These are phyloP conservation scores for Sarocladium kiliense DNA, from an alignment of 2,329 filamentous ascomycete genomes.

Conservation along the genomic window DNA sequence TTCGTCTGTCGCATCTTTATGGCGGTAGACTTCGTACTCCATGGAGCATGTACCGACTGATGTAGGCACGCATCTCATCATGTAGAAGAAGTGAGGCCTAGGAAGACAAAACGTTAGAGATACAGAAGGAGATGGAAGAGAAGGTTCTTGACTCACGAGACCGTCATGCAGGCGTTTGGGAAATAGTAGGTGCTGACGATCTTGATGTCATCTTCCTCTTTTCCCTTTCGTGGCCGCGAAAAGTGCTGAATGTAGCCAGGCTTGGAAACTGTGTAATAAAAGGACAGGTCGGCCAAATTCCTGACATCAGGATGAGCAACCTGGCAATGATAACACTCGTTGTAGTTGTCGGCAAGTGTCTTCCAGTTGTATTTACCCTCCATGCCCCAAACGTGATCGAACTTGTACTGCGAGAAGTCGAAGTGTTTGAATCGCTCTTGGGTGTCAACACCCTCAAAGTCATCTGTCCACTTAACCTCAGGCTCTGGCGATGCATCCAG, in stretches of 20 bases:
- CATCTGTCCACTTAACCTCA: slow-evolving; percentile 46
- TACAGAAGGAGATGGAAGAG: background rate
- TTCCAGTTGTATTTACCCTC: slow-evolving; percentile 57
- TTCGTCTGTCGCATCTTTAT: slow-evolving; percentile 53
- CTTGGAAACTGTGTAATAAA: slow-evolving; percentile 46
- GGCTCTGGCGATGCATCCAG: slow-evolving; percentile 39
- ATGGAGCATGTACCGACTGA: slow-evolving; percentile 46
- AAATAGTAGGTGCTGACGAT: slow-evolving; percentile 44
- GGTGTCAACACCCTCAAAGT: slow-evolving; percentile 42
- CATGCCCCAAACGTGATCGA: slow-evolving; percentile 54
- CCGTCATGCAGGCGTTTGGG: slow-evolving; percentile 45
- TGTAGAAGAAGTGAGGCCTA: slow-evolving; percentile 58
- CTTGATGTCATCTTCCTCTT: slow-evolving; percentile 39
- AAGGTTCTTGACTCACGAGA: slow-evolving; percentile 35
- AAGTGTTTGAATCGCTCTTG: slow-evolving; percentile 39
- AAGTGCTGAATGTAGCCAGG: slow-evolving; percentile 46
- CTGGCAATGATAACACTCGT: slow-evolving; percentile 61
- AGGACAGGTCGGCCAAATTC: slow-evolving; percentile 49
- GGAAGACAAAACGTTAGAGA: no score
- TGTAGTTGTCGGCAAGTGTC: slow-evolving; percentile 58
- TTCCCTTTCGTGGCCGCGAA: slow-evolving; percentile 41
- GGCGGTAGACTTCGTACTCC: slow-evolving; percentile 58
- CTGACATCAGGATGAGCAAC: slow-evolving; percentile 54
- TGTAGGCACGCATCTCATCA: slow-evolving; percentile 56
- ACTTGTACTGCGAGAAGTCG: slow-evolving; percentile 48